A percentile compares a stretch with the other conserved stretches of the same genome.
Evolutionary conservation across 371 early-diverging fungal species (phyloP).

Genomic region (Blastocladiella emersonii): DNA sequence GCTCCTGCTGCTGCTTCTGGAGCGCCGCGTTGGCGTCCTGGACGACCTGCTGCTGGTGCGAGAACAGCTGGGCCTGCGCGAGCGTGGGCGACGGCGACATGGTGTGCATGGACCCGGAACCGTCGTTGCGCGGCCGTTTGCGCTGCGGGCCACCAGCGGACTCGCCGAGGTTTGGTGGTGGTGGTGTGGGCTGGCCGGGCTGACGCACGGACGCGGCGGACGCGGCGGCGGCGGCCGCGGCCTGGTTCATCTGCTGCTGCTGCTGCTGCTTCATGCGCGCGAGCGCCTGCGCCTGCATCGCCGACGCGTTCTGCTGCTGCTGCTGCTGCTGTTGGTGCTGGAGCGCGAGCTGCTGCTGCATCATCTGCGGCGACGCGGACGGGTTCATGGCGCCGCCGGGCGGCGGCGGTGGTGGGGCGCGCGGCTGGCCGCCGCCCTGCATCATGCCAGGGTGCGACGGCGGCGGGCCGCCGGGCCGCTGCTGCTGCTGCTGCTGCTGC

Average conservation of each 20-base stretch:
- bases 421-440: background rate
- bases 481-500: background rate
- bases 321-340: background rate
- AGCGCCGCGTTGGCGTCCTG: background rate
- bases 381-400: background rate
- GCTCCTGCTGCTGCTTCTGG: background rate
- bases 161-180: too few species aligned
- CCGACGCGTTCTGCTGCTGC: background rate
- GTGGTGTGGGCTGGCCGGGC: too few species aligned
- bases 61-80: background rate
- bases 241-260: background rate
- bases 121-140: background rate
- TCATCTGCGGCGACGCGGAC: background rate
- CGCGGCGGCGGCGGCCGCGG: background rate
- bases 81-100: background rate
- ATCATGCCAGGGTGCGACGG: background rate
- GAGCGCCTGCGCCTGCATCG: background rate
- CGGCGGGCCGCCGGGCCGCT: background rate
- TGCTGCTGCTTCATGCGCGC: background rate
- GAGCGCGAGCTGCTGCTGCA: background rate
- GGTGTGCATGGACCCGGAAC: background rate
- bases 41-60: background rate
- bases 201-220: background rate
- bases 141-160: too few species aligned
- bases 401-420: background rate